These are phyloP conservation scores for Pharnaceum exiguum DNA, from an alignment of 148 eudicot genomes.

Conservation along the genomic window DNA sequence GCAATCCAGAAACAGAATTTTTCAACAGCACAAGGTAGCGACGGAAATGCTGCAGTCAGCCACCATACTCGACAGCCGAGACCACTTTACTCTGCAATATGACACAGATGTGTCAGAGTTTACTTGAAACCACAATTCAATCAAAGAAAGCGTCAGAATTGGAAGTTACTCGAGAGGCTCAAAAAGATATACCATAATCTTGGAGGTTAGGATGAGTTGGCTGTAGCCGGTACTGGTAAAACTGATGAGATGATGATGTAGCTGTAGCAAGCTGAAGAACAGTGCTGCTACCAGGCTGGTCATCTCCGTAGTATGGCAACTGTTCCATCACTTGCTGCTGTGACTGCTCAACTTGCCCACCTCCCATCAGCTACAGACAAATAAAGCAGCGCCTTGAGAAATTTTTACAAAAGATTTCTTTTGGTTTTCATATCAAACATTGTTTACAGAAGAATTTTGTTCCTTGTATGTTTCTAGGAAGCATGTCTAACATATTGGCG, in stretches of 20 bases:
- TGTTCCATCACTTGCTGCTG: conserved; percentile 16
- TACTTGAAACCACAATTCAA: too few species aligned
- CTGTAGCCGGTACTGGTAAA: conserved; percentile 28
- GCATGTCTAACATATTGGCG: too few species aligned
- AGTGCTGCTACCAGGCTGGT: conserved; percentile 30
- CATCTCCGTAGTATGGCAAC: conserved; percentile 16
- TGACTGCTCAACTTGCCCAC: conserved; percentile 22
- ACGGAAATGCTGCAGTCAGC: too few species aligned
- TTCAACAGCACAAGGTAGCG: too few species aligned
- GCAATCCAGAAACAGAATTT: too few species aligned
- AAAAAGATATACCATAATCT: conserved; percentile 15
- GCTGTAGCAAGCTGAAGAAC: conserved; percentile 29
- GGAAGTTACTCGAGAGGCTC: not conserved
- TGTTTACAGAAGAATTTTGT: too few species aligned
- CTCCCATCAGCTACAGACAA: conserved; percentile 23
- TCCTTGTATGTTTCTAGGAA: too few species aligned
- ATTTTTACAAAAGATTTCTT: too few species aligned
- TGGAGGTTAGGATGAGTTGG: conserved; percentile 33
- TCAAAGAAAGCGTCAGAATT: too few species aligned
- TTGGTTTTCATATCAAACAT: too few species aligned
- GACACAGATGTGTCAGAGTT: too few species aligned
- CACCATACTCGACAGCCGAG: not conserved
- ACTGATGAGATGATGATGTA: conserved; percentile 25
- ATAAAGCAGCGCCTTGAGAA: too few species aligned
- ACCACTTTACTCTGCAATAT: conserved; percentile 12